These are phyloP conservation scores for Penicillium maclennaniae DNA, from an alignment of 495 filamentous ascomycete species.

Conservation along the genomic window DNA sequence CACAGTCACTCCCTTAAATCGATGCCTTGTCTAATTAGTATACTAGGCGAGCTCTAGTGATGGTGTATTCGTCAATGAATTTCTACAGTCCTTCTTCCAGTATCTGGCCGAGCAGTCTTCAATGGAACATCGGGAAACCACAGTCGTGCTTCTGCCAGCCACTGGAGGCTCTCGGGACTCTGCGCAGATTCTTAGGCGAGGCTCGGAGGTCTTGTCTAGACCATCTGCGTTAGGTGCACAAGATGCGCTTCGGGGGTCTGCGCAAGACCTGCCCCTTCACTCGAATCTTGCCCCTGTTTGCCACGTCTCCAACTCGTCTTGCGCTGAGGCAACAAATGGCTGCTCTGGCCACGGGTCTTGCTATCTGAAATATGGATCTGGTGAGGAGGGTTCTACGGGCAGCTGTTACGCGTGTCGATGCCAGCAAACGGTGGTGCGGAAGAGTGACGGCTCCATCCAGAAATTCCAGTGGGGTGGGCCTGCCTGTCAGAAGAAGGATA, in stretches of 20 bases:
- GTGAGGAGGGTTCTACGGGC: conserved; percentile 26
- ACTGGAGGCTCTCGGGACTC: not conserved
- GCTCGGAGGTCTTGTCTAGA: not conserved
- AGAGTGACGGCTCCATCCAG: conserved; percentile 44
- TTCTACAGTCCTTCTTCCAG: conserved; percentile 20
- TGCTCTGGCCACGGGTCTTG: conserved; percentile 78
- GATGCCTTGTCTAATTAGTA: conserved; percentile 4
- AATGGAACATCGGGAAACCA: conserved; percentile 15
- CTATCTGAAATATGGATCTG: conserved; percentile 51
- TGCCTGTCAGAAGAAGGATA: conserved; percentile 87
- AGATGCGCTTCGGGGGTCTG: conserved; percentile 5
- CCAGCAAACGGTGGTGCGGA: conserved; percentile 45
- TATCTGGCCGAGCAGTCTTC: conserved; percentile 15
- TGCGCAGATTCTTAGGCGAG: conserved; percentile 1
- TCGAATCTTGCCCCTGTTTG: conserved; percentile 47
- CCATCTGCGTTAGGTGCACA: conserved; percentile 1
- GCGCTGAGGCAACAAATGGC: conserved; percentile 57
- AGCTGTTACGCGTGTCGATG: conserved; percentile 79
- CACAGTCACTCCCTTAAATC: not conserved
- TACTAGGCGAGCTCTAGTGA: conserved; percentile 2
- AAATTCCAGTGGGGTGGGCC: conserved; percentile 72
- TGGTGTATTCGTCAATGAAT: conserved; percentile 3
- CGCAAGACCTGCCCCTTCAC: conserved; percentile 7
- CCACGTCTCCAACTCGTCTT: conserved; percentile 58
- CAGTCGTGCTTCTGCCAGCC: conserved; percentile 21